Conservation (phyloP, 2,329 filamentous ascomycete genomes). For the Colletotrichum theobromicola region DNA sequence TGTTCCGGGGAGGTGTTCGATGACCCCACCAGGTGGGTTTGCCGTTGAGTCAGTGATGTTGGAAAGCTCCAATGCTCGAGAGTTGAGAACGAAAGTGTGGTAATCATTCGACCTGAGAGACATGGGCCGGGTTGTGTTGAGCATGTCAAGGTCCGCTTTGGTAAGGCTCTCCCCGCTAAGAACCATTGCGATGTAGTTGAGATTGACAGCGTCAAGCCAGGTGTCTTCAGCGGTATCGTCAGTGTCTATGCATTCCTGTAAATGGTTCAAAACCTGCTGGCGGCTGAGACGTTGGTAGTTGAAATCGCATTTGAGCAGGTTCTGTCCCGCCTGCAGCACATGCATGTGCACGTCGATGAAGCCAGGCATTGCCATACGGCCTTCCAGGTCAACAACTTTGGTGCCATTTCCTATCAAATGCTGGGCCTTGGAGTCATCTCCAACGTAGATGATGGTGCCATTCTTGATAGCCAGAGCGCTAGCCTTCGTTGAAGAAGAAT, state of each 20-base stretch:
- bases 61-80: conserved; percentile 26
- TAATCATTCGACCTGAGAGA: neutral
- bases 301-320: conserved; percentile 30
- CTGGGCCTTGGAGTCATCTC: conserved; percentile 21
- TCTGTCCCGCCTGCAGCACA: conserved; percentile 26
- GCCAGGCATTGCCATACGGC: conserved; percentile 33
- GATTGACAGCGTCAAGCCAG: conserved; percentile 30
- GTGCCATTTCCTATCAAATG: conserved; percentile 27
- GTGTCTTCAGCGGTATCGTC: neutral
- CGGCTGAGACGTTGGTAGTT: conserved; percentile 29
- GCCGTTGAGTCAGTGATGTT: conserved; percentile 24
- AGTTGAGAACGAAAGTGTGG: conserved; percentile 23
- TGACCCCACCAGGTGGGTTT: conserved; percentile 26
- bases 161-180: neutral
- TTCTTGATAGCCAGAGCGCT: conserved; percentile 25
- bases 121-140: neutral
- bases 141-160: conserved; percentile 1
- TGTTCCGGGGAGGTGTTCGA: conserved; percentile 25
- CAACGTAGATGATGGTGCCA: conserved; percentile 26
- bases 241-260: neutral
- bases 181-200: neutral
- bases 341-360: conserved; percentile 32
- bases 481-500: conserved; percentile 7
- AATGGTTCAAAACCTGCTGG: conserved; percentile 22
- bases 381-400: conserved; percentile 29